phyloP scores from a whole-genome alignment of 2,329 filamentous ascomycete species.

The Fusarium coicis region DNA sequence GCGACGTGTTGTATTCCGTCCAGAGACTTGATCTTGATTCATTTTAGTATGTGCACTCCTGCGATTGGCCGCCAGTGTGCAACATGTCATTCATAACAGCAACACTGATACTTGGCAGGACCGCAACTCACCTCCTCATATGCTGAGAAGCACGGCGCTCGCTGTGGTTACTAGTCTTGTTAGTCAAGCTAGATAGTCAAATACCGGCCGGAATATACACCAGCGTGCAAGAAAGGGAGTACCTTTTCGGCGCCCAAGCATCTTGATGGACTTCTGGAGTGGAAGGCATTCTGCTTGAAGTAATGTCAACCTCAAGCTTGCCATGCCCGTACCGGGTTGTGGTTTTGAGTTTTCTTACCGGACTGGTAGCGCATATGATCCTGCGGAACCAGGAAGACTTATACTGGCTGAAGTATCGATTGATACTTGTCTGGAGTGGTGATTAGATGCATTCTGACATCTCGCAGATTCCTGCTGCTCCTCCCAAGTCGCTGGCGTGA shows the following conservation, averaged over 20 bases:
- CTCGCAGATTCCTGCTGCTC: slow-evolving; percentile 40
- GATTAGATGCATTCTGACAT: slow-evolving; percentile 17
- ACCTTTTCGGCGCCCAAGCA: slow-evolving; percentile 37
- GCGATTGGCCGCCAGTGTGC: neutral
- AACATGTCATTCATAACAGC: neutral
- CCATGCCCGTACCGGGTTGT: neutral
- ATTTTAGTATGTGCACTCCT: slow-evolving; percentile 13
- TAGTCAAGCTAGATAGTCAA: neutral
- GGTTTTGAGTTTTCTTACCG: slow-evolving; percentile 36
- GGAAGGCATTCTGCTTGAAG: slow-evolving; percentile 35
- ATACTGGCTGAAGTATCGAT: slow-evolving; percentile 43
- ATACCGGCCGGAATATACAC: neutral
- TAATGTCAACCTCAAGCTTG: slow-evolving; percentile 15
- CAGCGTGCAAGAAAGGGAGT: neutral
- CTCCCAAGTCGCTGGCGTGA: slow-evolving; percentile 38
- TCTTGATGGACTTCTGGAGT: slow-evolving; percentile 38
- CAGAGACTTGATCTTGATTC: slow-evolving; percentile 36
- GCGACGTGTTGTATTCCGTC: slow-evolving; percentile 32
- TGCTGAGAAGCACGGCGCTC: slow-evolving; percentile 35
- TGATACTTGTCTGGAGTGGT: slow-evolving; percentile 48
- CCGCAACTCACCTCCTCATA: slow-evolving; percentile 32
- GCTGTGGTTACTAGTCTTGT: slow-evolving; percentile 20
- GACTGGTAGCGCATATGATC: slow-evolving; percentile 39
- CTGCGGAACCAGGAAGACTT: slow-evolving; percentile 9
- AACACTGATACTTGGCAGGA: neutral